Evolutionary conservation across 2,329 filamentous ascomycete genomes (phyloP), one percentile per base, ranked within the genome.

Genomic region (Chaetomium globosum): DNA sequence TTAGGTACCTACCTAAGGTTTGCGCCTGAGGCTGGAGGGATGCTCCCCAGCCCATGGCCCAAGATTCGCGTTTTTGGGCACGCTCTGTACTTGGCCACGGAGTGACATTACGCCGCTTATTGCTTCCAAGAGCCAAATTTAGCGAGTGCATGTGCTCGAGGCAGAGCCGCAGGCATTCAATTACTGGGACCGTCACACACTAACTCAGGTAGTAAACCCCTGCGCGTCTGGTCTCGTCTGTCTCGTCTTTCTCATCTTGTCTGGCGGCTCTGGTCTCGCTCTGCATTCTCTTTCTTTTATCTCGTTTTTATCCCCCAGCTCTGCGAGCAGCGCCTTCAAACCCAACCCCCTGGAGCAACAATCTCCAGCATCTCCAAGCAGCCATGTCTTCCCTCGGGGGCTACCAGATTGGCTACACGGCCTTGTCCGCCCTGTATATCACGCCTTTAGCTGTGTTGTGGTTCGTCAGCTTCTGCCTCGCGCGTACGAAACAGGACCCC

Each of bases 401-500:
- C 21, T n/a, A 12, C 39, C 6, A 19, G 3, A 65, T 71, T 39
- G 64, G 23, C 53, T 61, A 58, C 51, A 23, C 56, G 7, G 49
- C 59, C 36, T 52, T 71, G 12, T 31, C 48, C 2, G 72, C 65
- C 39, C 52, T 74, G 23, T 65, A 66, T 26, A 51, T 70, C 63
- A 63, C 39, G 9, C 71, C 72, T 0, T 54, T 73, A 16, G 43
- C 67, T n/a, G 53, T 72, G 21, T 16, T 73, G 31, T 71, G 66
- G 65, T 33, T 65, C 55, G 36, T 73, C 26, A 67, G 63, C 33
- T 31, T 71, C 7, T 68, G 65, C 46, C 56, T 65, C 7, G 71
- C 64, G 13, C 68, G 65, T 16, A 65, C 67, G n/a, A 67, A 65
- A 13, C 30, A 56, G 2, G 73, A 74, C 61, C 72, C 69, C 0